Evolutionary conservation across 2,329 filamentous ascomycete genomes (phyloP).

Genomic region (Colletotrichum lupini): DNA sequence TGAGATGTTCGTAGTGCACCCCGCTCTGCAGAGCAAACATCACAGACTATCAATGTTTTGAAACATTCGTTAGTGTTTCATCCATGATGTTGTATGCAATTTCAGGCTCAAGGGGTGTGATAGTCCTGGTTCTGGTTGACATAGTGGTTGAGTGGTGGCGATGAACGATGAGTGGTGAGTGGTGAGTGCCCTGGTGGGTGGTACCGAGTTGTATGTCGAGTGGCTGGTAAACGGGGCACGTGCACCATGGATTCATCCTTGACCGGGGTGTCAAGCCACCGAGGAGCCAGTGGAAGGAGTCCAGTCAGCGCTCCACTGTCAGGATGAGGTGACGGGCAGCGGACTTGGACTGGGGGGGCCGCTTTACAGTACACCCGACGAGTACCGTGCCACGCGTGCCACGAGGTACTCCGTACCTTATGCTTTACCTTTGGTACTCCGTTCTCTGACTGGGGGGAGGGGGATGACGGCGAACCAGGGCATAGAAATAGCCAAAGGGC

Average conservation of each 20-base stretch:
- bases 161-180: background rate
- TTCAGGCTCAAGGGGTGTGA: background rate
- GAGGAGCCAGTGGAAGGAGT: slow-evolving; percentile 10
- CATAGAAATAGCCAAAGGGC: background rate
- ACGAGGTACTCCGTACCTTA: background rate
- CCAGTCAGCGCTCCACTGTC: slow-evolving; percentile 16
- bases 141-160: background rate
- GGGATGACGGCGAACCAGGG: background rate
- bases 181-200: background rate
- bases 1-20: background rate
- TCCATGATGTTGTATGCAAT: slow-evolving; percentile 15
- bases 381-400: background rate
- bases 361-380: background rate
- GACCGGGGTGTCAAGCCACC: slow-evolving; percentile 26
- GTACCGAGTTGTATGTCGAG: slow-evolving; percentile 4
- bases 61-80: slow-evolving; percentile 34
- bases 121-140: background rate
- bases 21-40: background rate
- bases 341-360: slow-evolving; percentile 19
- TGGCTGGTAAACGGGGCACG: slow-evolving; percentile 31
- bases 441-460: background rate
- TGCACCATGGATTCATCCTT: slow-evolving; percentile 10
- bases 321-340: slow-evolving; percentile 34
- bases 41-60: slow-evolving; percentile 28
- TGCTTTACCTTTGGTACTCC: background rate